Conservation (phyloP, 345 rosid species). For the Eucalyptus caleyi region DNA sequence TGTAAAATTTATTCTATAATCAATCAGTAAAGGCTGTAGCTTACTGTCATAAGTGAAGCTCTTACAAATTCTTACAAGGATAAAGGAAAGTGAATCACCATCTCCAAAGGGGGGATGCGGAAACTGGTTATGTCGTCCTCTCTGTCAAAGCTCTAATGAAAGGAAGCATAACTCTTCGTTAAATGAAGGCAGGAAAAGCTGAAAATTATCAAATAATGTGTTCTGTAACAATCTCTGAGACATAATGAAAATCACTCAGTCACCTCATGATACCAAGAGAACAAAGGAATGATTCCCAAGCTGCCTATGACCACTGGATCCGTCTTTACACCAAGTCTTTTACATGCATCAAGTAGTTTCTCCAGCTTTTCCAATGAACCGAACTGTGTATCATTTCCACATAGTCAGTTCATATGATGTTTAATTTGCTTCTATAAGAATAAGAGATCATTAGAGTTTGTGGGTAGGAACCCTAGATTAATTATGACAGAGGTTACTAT, state of each 20-base stretch:
- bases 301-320: constrained; percentile 21
- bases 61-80: constrained; percentile 18
- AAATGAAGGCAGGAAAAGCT: background rate
- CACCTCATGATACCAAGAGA: constrained; percentile 75
- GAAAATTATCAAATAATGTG: background rate
- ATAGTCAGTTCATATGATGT: background rate
- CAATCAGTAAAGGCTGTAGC: background rate
- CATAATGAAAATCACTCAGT: background rate
- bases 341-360: constrained; percentile 47
- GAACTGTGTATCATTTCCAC: constrained; percentile 15
- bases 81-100: constrained; percentile 51
- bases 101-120: constrained; percentile 40
- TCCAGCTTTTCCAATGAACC: constrained; percentile 59
- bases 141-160: constrained; percentile 44
- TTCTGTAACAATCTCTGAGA: background rate
- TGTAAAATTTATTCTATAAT: background rate
- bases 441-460: background rate
- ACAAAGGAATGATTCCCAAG: constrained; percentile 50
- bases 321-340: constrained; percentile 39
- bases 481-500: background rate
- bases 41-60: background rate
- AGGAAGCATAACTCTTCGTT: background rate
- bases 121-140: constrained; percentile 35
- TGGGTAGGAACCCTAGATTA: background rate
- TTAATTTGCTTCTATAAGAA: background rate